A percentile compares a stretch with the other conserved stretches of the same genome.
Evolutionary conservation across 345 rosid genomes (phyloP).

Genomic region (Murraya paniculata): DNA sequence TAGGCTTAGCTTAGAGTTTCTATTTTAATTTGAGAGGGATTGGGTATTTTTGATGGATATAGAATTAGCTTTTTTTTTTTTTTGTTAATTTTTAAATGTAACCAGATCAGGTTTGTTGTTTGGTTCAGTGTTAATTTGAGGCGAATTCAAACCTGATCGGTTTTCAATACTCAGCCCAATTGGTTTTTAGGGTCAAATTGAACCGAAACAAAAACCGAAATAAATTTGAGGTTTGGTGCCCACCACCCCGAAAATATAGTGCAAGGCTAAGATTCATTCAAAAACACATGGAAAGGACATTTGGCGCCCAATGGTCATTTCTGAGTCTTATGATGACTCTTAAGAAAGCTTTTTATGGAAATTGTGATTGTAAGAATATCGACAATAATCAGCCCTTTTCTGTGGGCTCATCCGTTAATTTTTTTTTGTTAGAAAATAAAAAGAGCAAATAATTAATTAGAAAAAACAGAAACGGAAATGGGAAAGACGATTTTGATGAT

Average conservation of each 20-base stretch:
- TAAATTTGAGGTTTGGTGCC: neutral
- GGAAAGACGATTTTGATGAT: neutral
- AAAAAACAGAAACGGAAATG: neutral
- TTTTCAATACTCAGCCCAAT: too few relatives aligned
- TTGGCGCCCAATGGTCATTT: neutral
- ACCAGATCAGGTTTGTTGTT: too few relatives aligned
- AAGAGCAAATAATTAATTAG: neutral
- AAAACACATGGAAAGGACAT: neutral
- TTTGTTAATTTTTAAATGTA: too few relatives aligned
- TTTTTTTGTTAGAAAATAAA: neutral
- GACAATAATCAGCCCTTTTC: neutral
- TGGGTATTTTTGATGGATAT: too few relatives aligned
- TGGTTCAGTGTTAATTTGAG: too few relatives aligned
- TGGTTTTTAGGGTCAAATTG: too few relatives aligned
- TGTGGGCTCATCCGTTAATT: neutral
- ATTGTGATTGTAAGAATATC: neutral
- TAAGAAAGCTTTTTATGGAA: neutral
- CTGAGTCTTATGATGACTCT: neutral
- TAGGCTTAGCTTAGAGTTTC: too few relatives aligned
- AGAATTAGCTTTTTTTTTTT: too few relatives aligned
- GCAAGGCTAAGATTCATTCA: neutral
- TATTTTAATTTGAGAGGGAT: too few relatives aligned
- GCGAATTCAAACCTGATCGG: too few relatives aligned
- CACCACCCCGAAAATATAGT: neutral
- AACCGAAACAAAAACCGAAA: neutral